These are phyloP conservation scores for Simplicillium sp. DNA, from an alignment of 2,329 filamentous ascomycete species.

Conservation along the genomic window DNA sequence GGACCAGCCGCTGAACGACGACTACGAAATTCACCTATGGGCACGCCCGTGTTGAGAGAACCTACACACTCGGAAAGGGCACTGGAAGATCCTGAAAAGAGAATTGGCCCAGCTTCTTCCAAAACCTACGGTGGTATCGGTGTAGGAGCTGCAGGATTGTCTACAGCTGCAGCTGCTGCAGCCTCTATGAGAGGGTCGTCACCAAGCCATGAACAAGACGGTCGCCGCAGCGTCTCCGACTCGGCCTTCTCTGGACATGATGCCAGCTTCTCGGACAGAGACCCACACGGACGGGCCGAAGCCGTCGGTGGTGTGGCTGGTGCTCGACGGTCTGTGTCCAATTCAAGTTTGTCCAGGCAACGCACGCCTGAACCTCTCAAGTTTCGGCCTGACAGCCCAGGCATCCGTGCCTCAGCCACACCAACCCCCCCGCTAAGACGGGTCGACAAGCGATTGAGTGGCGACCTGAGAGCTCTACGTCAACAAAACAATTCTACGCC, in stretches of 20 bases:
- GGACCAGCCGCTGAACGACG: constrained; percentile 16
- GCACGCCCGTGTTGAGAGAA: constrained; percentile 29
- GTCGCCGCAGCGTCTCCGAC: constrained; percentile 26
- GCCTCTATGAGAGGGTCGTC: not conserved
- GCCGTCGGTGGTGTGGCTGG: constrained; percentile 5
- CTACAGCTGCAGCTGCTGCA: constrained; percentile 5
- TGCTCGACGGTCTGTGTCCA: constrained; percentile 38
- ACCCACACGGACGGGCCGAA: constrained; percentile 10
- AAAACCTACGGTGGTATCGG: constrained; percentile 20
- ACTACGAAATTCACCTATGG: constrained; percentile 21
- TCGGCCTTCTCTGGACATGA: not conserved
- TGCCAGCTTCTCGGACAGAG: not conserved
- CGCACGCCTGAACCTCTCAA: constrained; percentile 43
- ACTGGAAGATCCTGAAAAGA: constrained; percentile 34
- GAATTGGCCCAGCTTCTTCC: constrained; percentile 5
- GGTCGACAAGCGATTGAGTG: constrained; percentile 58
- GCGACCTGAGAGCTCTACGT: constrained; percentile 50
- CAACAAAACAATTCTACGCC: constrained; percentile 34
- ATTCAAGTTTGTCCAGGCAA: constrained; percentile 41
- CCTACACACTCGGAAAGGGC: constrained; percentile 24
- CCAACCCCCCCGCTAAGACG: constrained; percentile 63
- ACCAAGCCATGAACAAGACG: not conserved
- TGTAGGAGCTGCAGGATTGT: constrained; percentile 2
- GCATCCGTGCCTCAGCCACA: constrained; percentile 42
- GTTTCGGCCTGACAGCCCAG: constrained; percentile 55